Percentiles rank a stretch among this genome's conserved stretches.
phyloP scores from a whole-genome alignment of 305 asterid species.

The Rubia balearica region DNA sequence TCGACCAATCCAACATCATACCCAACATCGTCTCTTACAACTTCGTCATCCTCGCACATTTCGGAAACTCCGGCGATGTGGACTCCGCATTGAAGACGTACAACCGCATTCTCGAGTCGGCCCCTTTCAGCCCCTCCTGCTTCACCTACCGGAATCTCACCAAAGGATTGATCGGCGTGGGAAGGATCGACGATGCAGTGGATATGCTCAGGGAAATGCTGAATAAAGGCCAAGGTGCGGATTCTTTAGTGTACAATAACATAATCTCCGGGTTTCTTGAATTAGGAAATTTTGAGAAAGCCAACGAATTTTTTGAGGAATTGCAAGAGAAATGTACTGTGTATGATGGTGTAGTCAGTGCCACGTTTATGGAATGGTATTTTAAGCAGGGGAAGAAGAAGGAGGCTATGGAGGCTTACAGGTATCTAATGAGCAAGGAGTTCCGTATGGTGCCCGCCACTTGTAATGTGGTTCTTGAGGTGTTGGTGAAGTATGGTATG shows the following conservation, averaged over 20 bases:
- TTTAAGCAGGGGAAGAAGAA: constrained; percentile 65
- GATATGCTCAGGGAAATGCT: constrained; percentile 70
- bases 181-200: constrained; percentile 56
- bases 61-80: constrained; percentile 55
- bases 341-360: constrained; percentile 83
- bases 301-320: constrained; percentile 74
- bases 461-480: constrained; percentile 66
- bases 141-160: constrained; percentile 77
- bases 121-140: constrained; percentile 73
- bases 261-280: constrained; percentile 71
- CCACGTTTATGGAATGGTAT: constrained; percentile 91
- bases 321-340: constrained; percentile 78
- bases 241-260: constrained; percentile 80
- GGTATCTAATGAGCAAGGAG: constrained; percentile 53
- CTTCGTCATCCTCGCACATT: constrained; percentile 54
- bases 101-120: constrained; percentile 42
- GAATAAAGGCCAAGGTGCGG: constrained; percentile 83
- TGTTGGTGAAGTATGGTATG: constrained; percentile 63
- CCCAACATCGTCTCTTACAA: constrained; percentile 81
- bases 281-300: constrained; percentile 66
- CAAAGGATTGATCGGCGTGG: constrained; percentile 60
- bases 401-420: constrained; percentile 86
- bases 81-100: constrained; percentile 62
- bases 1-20: constrained; percentile 54
- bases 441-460: constrained; percentile 79